phyloP scores from a whole-genome alignment of 2,329 filamentous ascomycete species.

The Fusarium pseudocircinatum region DNA sequence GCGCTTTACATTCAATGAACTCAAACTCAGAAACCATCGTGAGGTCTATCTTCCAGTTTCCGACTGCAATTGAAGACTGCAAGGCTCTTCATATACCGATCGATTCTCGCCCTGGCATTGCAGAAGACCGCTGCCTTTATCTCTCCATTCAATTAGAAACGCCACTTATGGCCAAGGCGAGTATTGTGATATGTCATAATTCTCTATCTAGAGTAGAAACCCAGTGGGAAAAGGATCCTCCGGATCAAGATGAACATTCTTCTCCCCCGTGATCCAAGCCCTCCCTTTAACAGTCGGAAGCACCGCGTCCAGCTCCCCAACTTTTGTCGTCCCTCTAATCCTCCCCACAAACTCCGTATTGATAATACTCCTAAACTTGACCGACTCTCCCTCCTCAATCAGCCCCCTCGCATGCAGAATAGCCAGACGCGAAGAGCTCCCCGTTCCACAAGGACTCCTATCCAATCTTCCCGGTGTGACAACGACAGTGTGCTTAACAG shows the following conservation, averaged over 20 bases:
- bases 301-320: conserved; percentile 7
- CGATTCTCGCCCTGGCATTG: too few species aligned
- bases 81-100: too few species aligned
- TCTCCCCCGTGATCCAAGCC: conserved; percentile 20
- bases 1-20: accelerated
- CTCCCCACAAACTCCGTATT: conserved; percentile 16
- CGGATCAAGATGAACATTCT: conserved; percentile 15
- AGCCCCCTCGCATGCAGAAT: not conserved
- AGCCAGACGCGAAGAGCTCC: conserved; percentile 5
- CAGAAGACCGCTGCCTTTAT: accelerated
- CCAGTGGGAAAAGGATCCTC: conserved; percentile 12
- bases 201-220: not conserved
- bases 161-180: accelerated
- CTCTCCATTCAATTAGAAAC: not conserved
- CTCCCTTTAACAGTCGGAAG: conserved; percentile 2
- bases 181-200: too few species aligned
- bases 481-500: conserved; percentile 4
- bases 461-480: conserved; percentile 7
- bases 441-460: conserved; percentile 12
- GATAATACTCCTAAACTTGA: conserved; percentile 14
- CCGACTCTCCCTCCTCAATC: conserved; percentile 1
- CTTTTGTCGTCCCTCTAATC: not conserved
- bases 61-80: too few species aligned
- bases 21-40: too few species aligned
- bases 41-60: too few species aligned